A percentile compares a stretch with the other conserved stretches of the same genome.
Conservation (phyloP, 2,329 filamentous ascomycete genomes). For the Emergomyces orientalis region DNA sequence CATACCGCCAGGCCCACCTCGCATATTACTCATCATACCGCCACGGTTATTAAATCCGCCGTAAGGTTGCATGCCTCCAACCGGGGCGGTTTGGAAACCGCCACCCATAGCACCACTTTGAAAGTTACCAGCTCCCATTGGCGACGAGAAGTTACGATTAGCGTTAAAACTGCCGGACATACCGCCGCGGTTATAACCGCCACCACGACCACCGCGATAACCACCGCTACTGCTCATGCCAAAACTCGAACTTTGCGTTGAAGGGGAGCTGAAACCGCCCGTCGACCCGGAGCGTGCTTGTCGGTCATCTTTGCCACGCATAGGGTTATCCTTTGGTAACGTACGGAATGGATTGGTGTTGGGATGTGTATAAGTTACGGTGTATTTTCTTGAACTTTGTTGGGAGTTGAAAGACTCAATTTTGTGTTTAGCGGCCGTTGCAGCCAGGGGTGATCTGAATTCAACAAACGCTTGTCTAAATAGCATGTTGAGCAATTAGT, state of each 20-base stretch:
- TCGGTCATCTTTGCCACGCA: slow-evolving; percentile 55
- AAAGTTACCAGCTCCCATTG: slow-evolving; percentile 35
- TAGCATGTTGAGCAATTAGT: not conserved
- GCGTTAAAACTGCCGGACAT: slow-evolving; percentile 43
- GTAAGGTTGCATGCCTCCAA: slow-evolving; percentile 45
- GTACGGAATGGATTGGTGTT: slow-evolving; percentile 82
- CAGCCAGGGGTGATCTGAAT: slow-evolving; percentile 71
- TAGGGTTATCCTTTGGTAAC: slow-evolving; percentile 75
- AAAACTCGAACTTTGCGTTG: slow-evolving; percentile 33
- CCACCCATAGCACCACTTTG: slow-evolving; percentile 35
- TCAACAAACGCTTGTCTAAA: slow-evolving; percentile 69
- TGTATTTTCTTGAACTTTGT: slow-evolving; percentile 55
- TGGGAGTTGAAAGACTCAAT: slow-evolving; percentile 58
- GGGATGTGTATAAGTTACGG: slow-evolving; percentile 65
- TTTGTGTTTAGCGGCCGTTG: slow-evolving; percentile 72
- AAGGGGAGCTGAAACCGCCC: slow-evolving; percentile 38
- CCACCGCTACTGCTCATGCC: slow-evolving; percentile 41
- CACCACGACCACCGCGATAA: slow-evolving; percentile 44
- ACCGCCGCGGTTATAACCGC: slow-evolving; percentile 42
- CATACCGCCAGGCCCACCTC: slow-evolving; percentile 49
- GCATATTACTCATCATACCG: slow-evolving; percentile 46
- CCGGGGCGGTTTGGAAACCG: slow-evolving; percentile 37
- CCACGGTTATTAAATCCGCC: slow-evolving; percentile 44
- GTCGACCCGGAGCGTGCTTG: slow-evolving; percentile 40
- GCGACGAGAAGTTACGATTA: slow-evolving; percentile 42